Base-by-base conservation (phyloP, 2,329 filamentous ascomycete species). In the Cordyceps sp. region DNA sequence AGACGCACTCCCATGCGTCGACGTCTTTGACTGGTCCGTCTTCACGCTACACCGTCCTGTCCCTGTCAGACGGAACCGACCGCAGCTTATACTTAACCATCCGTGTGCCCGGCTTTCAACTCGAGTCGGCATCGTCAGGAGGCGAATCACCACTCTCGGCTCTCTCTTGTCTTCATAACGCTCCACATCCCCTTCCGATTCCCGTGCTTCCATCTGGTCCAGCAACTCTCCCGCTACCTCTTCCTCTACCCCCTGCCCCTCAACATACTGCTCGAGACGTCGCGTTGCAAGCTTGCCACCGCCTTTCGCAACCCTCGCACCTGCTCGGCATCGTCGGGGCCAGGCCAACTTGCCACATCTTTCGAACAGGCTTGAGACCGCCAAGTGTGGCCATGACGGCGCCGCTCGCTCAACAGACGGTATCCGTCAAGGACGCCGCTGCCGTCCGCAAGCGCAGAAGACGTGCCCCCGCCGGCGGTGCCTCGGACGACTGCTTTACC, bases 401-500 rank as follows among this genome's bases (percentile, higher is more conserved):
- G 40, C 53, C 62, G 39, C 49, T 61, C 39, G 48, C 57, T 35
- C 57, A 58, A 42, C 58, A 58, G 46, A 55, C 52, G 32, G 42
- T 50, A 40, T 43, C 58, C 54, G 47, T 55, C 46, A 70, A 68
- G 46, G 64, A 69, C 44, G 53, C 59, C 28, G 58, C 63, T 36
- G 62, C 62, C 33, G 58, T 64, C 32, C 62, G 66, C 48, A 73
- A 93, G 64, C 74, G 86, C 50, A 78, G 85, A 62, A 81, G 86
- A 68, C 75, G 86, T 59, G 82, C 86, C 15, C 80, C 84, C 15
- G 78, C 83, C 32, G 86, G 82, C 40, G 88, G 88, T 48, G 88
- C 88, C 37, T 75, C 82, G 29, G 85, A 93, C 54, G 88, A 96
- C 57, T 98, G 88, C 68, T 94, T 94, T 54, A 76, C 85, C 27